Evolutionary conservation across 345 rosid genomes (phyloP).

Genomic region (Pistacia atlantica): DNA sequence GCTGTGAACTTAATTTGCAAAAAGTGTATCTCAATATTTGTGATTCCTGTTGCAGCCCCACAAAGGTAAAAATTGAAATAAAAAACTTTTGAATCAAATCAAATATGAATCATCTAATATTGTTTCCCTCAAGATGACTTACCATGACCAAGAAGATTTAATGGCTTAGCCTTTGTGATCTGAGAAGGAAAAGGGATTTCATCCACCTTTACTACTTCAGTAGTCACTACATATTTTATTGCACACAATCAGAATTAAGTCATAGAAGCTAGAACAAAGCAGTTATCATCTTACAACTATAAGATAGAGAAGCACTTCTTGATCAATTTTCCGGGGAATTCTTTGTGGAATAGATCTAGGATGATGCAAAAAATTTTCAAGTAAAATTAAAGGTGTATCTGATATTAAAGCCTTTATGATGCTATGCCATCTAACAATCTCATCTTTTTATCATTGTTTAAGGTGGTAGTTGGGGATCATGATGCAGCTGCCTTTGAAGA

Average conservation of each 20-base stretch:
- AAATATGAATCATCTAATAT: no score
- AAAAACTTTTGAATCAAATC: no score
- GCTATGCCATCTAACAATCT: conserved; percentile 19
- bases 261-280: not conserved
- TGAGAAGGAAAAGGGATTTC: no score
- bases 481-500: conserved; percentile 12
- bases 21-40: conserved; percentile 92
- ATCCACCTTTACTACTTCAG: no score
- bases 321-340: not conserved
- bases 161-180: no score
- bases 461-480: conserved; percentile 36
- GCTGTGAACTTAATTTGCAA: conserved; percentile 95
- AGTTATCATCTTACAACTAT: not conserved
- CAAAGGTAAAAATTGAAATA: no score
- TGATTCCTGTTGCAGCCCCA: conserved; percentile 60
- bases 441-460: not conserved
- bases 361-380: not conserved
- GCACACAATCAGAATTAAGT: not conserved
- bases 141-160: no score
- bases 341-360: not conserved
- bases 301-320: not conserved
- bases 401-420: not conserved
- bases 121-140: no score
- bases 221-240: no score
- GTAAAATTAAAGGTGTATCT: not conserved